Percentiles rank a stretch among this genome's conserved stretches.
Evolutionary conservation across 2,329 filamentous ascomycete genomes (phyloP).

Genomic region (Aspergillus neotritici): DNA sequence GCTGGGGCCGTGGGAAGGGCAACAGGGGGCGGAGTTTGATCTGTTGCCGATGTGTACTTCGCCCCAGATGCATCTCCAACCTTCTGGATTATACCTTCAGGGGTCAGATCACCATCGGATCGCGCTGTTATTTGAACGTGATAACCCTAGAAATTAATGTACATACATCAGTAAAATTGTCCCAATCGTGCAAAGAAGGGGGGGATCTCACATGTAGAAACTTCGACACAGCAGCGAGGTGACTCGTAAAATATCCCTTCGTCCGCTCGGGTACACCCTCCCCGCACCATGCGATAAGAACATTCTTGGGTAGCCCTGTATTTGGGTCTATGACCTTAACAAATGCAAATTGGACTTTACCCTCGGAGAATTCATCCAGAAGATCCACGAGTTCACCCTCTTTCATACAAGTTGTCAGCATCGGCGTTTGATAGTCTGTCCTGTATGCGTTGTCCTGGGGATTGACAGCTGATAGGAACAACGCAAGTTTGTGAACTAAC

Average conservation of each 20-base stretch:
- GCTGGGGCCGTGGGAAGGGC: constrained; percentile 66
- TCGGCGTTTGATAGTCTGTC: neutral
- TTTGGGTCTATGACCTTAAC: constrained; percentile 96
- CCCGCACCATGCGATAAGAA: constrained; percentile 93
- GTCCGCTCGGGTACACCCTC: constrained; percentile 97
- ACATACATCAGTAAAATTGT: neutral
- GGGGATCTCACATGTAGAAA: constrained; percentile 63
- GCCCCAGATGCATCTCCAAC: constrained; percentile 90
- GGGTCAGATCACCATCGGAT: constrained; percentile 80
- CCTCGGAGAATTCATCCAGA: constrained; percentile 94
- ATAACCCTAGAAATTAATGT: constrained; percentile 57
- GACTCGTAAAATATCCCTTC: constrained; percentile 97
- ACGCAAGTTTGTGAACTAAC: constrained; percentile 43
- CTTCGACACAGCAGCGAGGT: constrained; percentile 82
- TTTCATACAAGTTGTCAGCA: constrained; percentile 35
- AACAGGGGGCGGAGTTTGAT: constrained; percentile 49
- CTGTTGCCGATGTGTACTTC: constrained; percentile 74
- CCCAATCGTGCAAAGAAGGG: constrained; percentile 1
- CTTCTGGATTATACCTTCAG: constrained; percentile 84
- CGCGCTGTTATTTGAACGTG: constrained; percentile 96
- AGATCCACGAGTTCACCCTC: constrained; percentile 88
- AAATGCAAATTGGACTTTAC: constrained; percentile 93
- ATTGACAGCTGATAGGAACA: too few species aligned
- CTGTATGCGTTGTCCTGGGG: too few species aligned
- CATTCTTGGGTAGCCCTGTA: constrained; percentile 78